phyloP scores from a whole-genome alignment of 1,284 basidiomycete species.

The Kwoniella shivajii region DNA sequence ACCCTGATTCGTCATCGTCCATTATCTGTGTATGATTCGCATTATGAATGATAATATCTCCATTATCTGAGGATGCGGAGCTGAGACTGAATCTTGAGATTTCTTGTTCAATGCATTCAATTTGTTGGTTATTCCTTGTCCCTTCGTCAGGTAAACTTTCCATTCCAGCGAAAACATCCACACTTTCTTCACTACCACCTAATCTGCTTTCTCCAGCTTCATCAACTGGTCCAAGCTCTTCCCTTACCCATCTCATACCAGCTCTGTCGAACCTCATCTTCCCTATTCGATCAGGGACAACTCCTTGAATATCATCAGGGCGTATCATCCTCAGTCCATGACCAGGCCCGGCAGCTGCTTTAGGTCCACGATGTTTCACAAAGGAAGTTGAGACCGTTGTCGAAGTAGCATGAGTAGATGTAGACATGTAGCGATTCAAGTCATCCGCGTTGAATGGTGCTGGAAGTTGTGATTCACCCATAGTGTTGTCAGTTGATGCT shows the following conservation, averaged over 20 bases:
- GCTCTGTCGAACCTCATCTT: conserved; percentile 82
- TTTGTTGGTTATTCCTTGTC: conserved; percentile 4
- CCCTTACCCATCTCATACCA: conserved; percentile 81
- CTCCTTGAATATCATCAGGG: conserved; percentile 67
- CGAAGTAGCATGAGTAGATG: conserved; percentile 60
- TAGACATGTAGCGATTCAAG: conserved; percentile 79
- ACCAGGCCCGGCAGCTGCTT: conserved; percentile 48
- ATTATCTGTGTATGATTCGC: conserved; percentile 7
- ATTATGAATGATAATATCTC: conserved; percentile 5
- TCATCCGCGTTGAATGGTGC: conserved; percentile 59
- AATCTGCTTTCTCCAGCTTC: conserved; percentile 40
- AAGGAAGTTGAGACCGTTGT: conserved; percentile 79
- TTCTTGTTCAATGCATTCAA: conserved; percentile 6
- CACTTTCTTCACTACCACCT: conserved; percentile 62
- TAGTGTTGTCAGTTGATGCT: conserved; percentile 7
- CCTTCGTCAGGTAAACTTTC: conserved; percentile 63
- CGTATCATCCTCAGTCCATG: conserved; percentile 61
- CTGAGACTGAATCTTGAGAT: conserved; percentile 9
- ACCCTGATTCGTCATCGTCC: conserved; percentile 1
- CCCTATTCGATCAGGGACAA: conserved; percentile 72
- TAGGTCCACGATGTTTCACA: conserved; percentile 73
- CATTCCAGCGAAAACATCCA: conserved; percentile 82
- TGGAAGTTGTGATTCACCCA: conserved; percentile 5
- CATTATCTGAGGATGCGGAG: conserved; percentile 6
- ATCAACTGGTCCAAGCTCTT: conserved; percentile 49